Base-by-base conservation (phyloP, 805 yeast species). In the Diddensiella transvaalensis region DNA sequence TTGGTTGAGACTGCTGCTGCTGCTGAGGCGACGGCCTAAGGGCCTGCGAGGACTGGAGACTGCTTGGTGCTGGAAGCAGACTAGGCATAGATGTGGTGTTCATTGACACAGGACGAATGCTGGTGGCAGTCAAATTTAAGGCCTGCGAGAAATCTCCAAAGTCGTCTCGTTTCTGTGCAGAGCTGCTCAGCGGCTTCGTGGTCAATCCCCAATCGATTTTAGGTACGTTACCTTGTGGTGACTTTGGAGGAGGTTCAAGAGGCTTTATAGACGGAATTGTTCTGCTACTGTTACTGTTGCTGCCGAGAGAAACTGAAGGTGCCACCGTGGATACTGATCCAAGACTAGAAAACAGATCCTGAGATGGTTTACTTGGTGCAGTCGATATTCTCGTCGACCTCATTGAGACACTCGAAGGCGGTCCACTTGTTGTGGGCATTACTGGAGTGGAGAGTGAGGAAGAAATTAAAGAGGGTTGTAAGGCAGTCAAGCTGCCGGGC, bases 1-100 rank as follows among this genome's bases (percentile, higher is more conserved):
- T 30, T n/a, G 51, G 18, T 26, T 42, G 46, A 29, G 32, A 22
- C 24, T 24, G 47, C 43, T 37, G 32, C 32, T 39, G 42, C 30
- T 46, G 45, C 32, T 40, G 47, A 10, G 21, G 44, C 29, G 19
- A 29, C 38, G 38, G 29, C n/a, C n/a, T n/a, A n/a, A n/a, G n/a
- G n/a, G n/a, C n/a, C 35, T 19, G 30, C 18, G 26, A 22, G 6
- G 17, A 8, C 8, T 18, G 18, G 15, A 6, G 8, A 17, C 18
- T n/a, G 21, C 17, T 15, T 15, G 38, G 38, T 35, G 8, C 15
- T 39, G 21, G 46, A 3, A 6, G 22, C 30, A 23, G 46, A 11
- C 29, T 17, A 33, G 40, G 22, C 8, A 24, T 3, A 30, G 21
- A 22, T n/a, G 8, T 17, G 17, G 18, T n/a, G 13, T 21, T 18